Base-by-base conservation (phyloP, 2,329 filamentous ascomycete species). In the Fusarium lyarnte region DNA sequence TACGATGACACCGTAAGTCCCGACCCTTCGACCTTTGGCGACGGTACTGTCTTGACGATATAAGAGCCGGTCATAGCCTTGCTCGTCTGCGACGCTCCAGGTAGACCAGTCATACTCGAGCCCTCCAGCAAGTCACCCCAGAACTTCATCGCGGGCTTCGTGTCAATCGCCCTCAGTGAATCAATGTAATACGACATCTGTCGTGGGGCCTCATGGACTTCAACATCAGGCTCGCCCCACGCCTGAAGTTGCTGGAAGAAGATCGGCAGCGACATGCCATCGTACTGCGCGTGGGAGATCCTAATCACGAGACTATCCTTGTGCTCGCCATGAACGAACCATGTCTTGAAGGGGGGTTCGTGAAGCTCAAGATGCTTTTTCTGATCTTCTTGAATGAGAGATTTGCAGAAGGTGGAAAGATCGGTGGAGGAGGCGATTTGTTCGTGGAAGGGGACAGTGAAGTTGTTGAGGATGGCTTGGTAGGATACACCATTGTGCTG, bases 11-110 rank as follows among this genome's bases (percentile, higher is more conserved):
- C n/a, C 4, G 55, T 58, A 3, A 58, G 42, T 1, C 42, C 42
- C 0, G 55, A 29, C 1, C 27, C 31, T 14, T 49, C 23, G 4
- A 51, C 16, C 42, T 51, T 51, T 35, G 42, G 42, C 2, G 8
- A 8, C 1, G n/a, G 12, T 4, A 29, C 16, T 1, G 42, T 51
- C 21, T 51, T 49, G 25, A 21, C 42, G 10, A 51, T 23, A 4
- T n/a, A 58, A 4, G 55, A 49, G 4, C 42, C 33, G 1, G 25
- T 7, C 8, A 12, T 0, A 13, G 19, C 25, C 3, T 38, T 10
- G 1, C 6, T 29, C 0, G 14, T 27, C 0, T 13, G 6, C 4
- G 25, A 19, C 14, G 2, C 21, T 16, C 23, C 11, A 10, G 17
- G 19, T 1, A 51, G 19, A 2, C 16, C 0, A 7, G 25, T 4